Percentiles rank a stretch among this genome's conserved stretches.
These are phyloP conservation scores for Ogataea trehaloabstinens DNA, from an alignment of 805 yeast species.

Conservation along the genomic window DNA sequence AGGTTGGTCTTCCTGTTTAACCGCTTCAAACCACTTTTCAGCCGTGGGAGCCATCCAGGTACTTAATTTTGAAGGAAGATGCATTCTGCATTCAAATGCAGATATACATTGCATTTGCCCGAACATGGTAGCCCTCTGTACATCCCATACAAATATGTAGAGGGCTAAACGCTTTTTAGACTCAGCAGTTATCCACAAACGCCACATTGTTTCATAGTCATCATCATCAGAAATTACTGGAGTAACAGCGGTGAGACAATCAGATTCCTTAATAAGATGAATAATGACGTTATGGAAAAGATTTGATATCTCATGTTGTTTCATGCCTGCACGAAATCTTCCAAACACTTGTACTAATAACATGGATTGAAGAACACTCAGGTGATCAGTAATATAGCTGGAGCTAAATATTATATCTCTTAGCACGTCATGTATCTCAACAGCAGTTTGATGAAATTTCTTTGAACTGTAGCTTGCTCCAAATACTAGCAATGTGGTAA, in stretches of 20 bases:
- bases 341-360: slow-evolving; percentile 13
- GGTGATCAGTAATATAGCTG: slow-evolving; percentile 4
- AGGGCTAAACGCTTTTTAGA: slow-evolving; percentile 15
- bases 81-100: slow-evolving; percentile 11
- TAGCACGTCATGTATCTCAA: slow-evolving; percentile 9
- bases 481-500: slow-evolving; percentile 9
- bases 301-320: slow-evolving; percentile 10
- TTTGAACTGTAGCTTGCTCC: slow-evolving; percentile 9
- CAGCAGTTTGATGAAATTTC: slow-evolving; percentile 6
- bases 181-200: slow-evolving; percentile 9
- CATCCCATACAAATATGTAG: slow-evolving; percentile 12
- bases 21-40: slow-evolving; percentile 3
- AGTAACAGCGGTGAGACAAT: slow-evolving; percentile 3
- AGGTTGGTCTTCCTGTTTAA: slow-evolving; percentile 3
- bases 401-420: slow-evolving; percentile 8
- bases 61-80: slow-evolving; percentile 9
- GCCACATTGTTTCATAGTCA: slow-evolving; percentile 7
- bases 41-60: slow-evolving; percentile 13
- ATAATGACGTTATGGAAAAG: slow-evolving; percentile 10
- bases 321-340: slow-evolving; percentile 6
- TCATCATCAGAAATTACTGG: background rate
- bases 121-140: slow-evolving; percentile 13
- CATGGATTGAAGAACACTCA: slow-evolving; percentile 15
- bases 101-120: slow-evolving; percentile 11
- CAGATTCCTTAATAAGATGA: slow-evolving; percentile 10